A percentile compares a stretch with the other conserved stretches of the same genome.
Evolutionary conservation across 2,329 filamentous ascomycete genomes (phyloP).

Genomic region (Alternaria longipes): DNA sequence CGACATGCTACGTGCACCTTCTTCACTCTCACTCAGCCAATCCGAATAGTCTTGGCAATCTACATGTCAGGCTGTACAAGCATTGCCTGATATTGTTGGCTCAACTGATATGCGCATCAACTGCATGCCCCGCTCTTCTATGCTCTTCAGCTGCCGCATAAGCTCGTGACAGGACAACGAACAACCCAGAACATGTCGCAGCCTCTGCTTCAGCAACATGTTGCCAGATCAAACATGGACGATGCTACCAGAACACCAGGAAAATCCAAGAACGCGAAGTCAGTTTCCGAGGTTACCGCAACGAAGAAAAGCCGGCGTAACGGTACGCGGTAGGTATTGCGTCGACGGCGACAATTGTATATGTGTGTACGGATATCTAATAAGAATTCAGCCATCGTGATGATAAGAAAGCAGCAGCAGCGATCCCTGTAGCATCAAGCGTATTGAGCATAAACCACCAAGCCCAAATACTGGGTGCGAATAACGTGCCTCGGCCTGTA

Average conservation of each 20-base stretch:
- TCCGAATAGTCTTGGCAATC: background rate
- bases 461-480: background rate
- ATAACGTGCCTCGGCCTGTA: background rate
- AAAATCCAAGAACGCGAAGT: background rate
- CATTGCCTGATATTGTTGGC: background rate
- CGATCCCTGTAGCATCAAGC: background rate
- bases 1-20: background rate
- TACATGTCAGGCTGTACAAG: background rate
- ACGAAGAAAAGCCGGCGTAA: background rate
- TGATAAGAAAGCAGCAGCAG: background rate
- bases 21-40: conserved; percentile 3
- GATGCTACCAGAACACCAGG: background rate
- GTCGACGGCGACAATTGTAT: background rate
- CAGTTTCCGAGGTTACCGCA: background rate
- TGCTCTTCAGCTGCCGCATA: background rate
- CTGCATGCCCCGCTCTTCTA: background rate
- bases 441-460: background rate
- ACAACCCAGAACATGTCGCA: background rate
- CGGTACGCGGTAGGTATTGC: background rate
- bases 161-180: background rate
- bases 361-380: background rate
- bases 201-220: background rate
- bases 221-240: background rate
- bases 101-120: background rate
- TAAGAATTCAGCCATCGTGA: background rate